Conservation (phyloP, 495 filamentous ascomycete genomes). For the Penicillium cosmopolitanum region DNA sequence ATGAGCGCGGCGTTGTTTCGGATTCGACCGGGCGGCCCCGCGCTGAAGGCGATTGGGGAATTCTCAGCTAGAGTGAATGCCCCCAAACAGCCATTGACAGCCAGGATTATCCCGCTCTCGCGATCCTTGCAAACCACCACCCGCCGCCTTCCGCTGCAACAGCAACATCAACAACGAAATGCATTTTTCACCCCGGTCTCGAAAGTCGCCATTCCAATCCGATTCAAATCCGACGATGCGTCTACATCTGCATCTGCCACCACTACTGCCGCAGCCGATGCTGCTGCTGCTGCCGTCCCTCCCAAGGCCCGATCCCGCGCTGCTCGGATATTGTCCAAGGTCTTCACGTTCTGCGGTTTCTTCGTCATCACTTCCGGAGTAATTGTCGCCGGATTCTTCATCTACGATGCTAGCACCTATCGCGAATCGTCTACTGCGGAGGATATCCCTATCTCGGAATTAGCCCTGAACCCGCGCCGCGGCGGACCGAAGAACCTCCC, state of each 20-base stretch:
- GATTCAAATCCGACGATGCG: conserved; percentile 36
- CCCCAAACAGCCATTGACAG: conserved; percentile 15
- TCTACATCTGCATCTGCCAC: too few relatives aligned
- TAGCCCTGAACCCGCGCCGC: conserved; percentile 76
- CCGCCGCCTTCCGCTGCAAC: conserved; percentile 29
- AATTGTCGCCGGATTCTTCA: conserved; percentile 78
- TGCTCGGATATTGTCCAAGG: conserved; percentile 41
- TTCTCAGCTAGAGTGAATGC: conserved; percentile 28
- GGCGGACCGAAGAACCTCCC: conserved; percentile 97
- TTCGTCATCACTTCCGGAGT: conserved; percentile 57
- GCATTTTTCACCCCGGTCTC: conserved; percentile 24
- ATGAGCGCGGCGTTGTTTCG: conserved; percentile 47
- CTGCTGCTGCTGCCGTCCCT: conserved; percentile 17
- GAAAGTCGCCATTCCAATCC: conserved; percentile 20
- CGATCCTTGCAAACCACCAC: conserved; percentile 29
- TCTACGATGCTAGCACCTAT: conserved; percentile 95
- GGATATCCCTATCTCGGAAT: conserved; percentile 80
- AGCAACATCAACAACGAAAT: neutral
- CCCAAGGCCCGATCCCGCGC: conserved; percentile 18
- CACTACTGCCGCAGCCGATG: conserved; percentile 10
- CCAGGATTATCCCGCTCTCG: conserved; percentile 16
- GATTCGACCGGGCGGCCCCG: conserved; percentile 38
- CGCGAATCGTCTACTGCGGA: conserved; percentile 61
- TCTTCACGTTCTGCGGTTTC: conserved; percentile 61
- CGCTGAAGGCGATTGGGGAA: conserved; percentile 37